Evolutionary conservation across 78 protist genomes (phyloP).

Genomic region (Cavenderia fasciculata): DNA sequence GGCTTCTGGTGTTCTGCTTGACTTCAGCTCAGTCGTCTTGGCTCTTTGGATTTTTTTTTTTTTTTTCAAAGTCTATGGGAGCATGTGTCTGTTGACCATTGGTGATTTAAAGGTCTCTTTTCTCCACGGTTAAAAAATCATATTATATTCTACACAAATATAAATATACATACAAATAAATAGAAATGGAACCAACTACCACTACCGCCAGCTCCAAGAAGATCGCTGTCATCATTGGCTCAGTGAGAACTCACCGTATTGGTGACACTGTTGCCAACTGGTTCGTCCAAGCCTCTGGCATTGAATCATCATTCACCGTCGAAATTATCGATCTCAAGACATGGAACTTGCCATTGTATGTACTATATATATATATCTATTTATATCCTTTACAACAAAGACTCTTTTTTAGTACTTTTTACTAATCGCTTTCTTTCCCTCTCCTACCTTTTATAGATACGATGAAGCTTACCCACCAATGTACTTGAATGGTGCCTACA

Average conservation of each 20-base stretch:
- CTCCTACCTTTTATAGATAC: too few relatives aligned
- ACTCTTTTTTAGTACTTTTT: too few relatives aligned
- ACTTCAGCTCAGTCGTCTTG: too few relatives aligned
- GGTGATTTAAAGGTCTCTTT: too few relatives aligned
- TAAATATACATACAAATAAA: not conserved
- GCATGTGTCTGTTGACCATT: too few relatives aligned
- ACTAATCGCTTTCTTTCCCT: too few relatives aligned
- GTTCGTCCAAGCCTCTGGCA: not conserved
- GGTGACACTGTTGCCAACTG: not conserved
- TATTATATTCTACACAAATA: too few relatives aligned
- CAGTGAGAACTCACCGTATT: not conserved
- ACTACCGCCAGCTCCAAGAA: not conserved
- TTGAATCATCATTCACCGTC: not conserved
- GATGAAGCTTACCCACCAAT: not conserved
- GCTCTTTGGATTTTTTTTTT: too few relatives aligned
- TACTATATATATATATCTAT: not conserved
- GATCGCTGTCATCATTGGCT: constrained; percentile 7
- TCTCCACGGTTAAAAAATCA: too few relatives aligned
- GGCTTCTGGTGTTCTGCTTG: too few relatives aligned
- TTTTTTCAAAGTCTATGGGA: too few relatives aligned
- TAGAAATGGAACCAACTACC: constrained; percentile 6
- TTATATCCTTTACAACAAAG: too few relatives aligned
- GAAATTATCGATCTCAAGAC: not conserved
- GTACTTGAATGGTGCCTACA: not conserved
- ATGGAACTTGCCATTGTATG: constrained; percentile 17